Percentiles rank a stretch among this genome's conserved stretches.
phyloP scores from a whole-genome alignment of 257 asterid genomes.

The Rauvolfia tetraphylla region DNA sequence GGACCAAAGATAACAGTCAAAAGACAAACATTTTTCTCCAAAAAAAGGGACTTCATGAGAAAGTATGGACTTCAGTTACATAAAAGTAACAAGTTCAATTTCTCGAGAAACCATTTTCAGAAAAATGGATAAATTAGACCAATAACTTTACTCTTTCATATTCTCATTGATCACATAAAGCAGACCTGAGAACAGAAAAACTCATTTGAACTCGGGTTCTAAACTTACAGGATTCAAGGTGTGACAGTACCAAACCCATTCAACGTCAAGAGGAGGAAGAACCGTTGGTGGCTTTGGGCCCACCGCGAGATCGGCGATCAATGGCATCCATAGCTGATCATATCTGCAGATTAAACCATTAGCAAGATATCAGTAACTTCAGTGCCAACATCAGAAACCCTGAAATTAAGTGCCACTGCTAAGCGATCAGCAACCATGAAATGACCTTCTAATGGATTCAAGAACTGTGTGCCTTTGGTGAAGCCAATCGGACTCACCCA shows the following conservation, averaged over 20 bases:
- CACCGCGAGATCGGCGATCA: slow-evolving; percentile 54
- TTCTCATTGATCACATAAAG: neutral
- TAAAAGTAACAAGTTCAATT: neutral
- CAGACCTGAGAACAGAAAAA: neutral
- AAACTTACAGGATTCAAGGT: slow-evolving; percentile 59
- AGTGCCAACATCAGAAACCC: neutral
- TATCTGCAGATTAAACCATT: slow-evolving; percentile 41
- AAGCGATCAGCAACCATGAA: neutral
- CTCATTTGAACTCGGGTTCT: neutral
- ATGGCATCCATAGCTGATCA: slow-evolving; percentile 94
- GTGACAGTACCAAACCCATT: slow-evolving; percentile 97
- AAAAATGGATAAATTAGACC: neutral
- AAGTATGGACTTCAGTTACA: neutral
- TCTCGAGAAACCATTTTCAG: neutral
- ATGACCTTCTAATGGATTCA: slow-evolving; percentile 81
- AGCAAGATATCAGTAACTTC: neutral
- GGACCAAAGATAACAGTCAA: neutral
- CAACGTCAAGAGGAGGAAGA: slow-evolving; percentile 92
- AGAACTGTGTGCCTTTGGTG: slow-evolving; percentile 44
- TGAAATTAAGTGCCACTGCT: neutral
- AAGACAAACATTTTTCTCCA: neutral
- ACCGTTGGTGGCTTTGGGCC: slow-evolving; percentile 67
- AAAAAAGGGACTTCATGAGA: neutral
- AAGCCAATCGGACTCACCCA: slow-evolving; percentile 60
- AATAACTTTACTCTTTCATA: neutral